Evolutionary conservation across 352 stramenopile species (phyloP).

Genomic region (Phytophthora citricola): DNA sequence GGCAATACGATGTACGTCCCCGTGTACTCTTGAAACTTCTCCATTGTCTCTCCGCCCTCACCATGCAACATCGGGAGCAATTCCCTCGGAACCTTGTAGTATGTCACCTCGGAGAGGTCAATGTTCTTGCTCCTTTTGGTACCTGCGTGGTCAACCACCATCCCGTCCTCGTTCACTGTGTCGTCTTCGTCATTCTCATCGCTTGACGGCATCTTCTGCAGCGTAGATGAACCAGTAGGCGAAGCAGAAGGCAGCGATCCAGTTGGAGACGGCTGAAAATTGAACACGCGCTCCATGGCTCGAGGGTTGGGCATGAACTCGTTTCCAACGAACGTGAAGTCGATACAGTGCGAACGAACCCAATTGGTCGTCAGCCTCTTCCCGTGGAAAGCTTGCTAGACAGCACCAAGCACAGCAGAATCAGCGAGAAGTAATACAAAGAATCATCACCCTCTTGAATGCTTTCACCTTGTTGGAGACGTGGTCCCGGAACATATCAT

Average conservation of each 20-base stretch:
- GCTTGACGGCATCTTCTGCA: slow-evolving; percentile 22
- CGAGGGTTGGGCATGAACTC: slow-evolving; percentile 92
- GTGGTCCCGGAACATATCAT: slow-evolving; percentile 94
- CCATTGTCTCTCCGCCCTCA: slow-evolving; percentile 71
- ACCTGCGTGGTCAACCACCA: slow-evolving; percentile 56
- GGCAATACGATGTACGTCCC: slow-evolving; percentile 80
- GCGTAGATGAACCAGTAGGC: slow-evolving; percentile 1
- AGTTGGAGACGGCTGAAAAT: slow-evolving; percentile 33
- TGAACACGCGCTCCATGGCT: slow-evolving; percentile 74
- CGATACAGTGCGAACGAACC: slow-evolving; percentile 78
- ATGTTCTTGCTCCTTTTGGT: slow-evolving; percentile 62
- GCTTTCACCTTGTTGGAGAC: slow-evolving; percentile 66
- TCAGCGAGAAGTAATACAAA: not conserved
- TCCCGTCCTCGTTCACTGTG: slow-evolving; percentile 41
- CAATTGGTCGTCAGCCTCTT: slow-evolving; percentile 60
- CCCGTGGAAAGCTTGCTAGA: slow-evolving; percentile 75
- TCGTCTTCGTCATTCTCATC: slow-evolving; percentile 15
- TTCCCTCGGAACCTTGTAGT: slow-evolving; percentile 72
- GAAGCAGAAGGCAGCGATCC: slow-evolving; percentile 8
- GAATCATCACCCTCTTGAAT: not conserved
- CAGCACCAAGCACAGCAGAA: not conserved
- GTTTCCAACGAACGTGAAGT: slow-evolving; percentile 90
- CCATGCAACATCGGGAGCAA: slow-evolving; percentile 77
- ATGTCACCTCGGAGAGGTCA: slow-evolving; percentile 79
- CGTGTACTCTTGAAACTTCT: slow-evolving; percentile 81